Conservation (phyloP, 441 rosid genomes). For the Euphorbia celastroides region DNA sequence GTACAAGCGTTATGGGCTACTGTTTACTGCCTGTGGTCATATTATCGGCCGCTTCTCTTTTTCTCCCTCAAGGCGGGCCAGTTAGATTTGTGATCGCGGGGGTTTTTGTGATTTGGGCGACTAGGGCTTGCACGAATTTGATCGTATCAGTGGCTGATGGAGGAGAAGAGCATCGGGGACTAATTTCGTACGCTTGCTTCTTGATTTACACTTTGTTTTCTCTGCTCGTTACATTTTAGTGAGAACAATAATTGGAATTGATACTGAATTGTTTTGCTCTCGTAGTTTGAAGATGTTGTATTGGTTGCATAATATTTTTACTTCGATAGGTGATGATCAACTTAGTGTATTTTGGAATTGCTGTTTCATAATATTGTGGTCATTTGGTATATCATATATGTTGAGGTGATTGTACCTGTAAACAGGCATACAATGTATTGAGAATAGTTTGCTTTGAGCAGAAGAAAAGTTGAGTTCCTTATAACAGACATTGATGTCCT, state of each 20-base stretch:
- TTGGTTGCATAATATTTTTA: not conserved
- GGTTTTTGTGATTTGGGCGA: conserved; percentile 71
- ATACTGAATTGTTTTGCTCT: not conserved
- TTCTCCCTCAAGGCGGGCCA: conserved; percentile 61
- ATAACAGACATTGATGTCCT: not conserved
- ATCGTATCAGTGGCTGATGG: conserved; percentile 81
- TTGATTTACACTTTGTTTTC: conserved; percentile 86
- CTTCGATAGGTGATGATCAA: not conserved
- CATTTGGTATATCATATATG: not conserved
- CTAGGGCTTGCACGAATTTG: conserved; percentile 65
- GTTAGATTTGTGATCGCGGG: conserved; percentile 47
- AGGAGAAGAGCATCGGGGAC: conserved; percentile 83
- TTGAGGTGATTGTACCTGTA: conserved; percentile 12
- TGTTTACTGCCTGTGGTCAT: conserved; percentile 82
- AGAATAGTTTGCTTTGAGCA: not conserved
- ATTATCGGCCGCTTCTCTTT: conserved; percentile 63
- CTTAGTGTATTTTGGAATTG: conserved; percentile 1
- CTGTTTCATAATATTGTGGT: not conserved
- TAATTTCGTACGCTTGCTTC: conserved; percentile 88
- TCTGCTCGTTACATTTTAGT: conserved; percentile 78
- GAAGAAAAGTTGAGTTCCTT: not conserved
- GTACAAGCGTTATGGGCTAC: conserved; percentile 87
- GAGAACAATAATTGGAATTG: not conserved
- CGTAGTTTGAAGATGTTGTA: conserved; percentile 2
- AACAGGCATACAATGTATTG: not conserved